Evolutionary conservation across 148 eudicot species (phyloP).

Genomic region (Rhododendron simsii): DNA sequence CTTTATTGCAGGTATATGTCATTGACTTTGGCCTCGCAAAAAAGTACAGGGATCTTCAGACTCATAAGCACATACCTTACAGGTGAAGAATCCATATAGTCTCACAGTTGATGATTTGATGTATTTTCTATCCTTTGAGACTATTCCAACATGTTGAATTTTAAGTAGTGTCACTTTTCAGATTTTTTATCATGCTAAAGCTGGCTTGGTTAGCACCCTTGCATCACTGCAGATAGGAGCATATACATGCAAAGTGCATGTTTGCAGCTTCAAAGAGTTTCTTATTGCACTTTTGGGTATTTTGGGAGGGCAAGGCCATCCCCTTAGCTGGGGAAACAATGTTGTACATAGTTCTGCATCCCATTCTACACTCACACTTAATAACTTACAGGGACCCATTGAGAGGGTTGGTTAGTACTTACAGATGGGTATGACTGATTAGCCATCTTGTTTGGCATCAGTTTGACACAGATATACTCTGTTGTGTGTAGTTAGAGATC

Average conservation of each 20-base stretch:
- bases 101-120: constrained; percentile 5
- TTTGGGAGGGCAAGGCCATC: background rate
- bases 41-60: constrained; percentile 91
- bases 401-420: background rate
- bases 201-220: background rate
- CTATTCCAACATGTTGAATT: background rate
- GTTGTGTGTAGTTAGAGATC: background rate
- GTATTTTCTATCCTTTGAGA: background rate
- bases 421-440: constrained; percentile 2
- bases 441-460: background rate
- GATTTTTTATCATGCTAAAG: background rate
- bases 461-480: background rate
- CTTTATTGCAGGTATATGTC: constrained; percentile 56
- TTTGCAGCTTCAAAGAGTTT: background rate
- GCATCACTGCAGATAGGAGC: background rate
- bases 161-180: background rate
- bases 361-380: background rate
- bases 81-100: constrained; percentile 36
- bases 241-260: background rate
- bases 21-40: constrained; percentile 95
- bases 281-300: background rate
- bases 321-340: background rate
- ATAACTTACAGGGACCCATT: background rate
- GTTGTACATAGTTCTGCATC: background rate
- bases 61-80: constrained; percentile 96